These are phyloP conservation scores for Scenedesmus sp. DNA, from an alignment of 163 green algal species.

Conservation along the genomic window DNA sequence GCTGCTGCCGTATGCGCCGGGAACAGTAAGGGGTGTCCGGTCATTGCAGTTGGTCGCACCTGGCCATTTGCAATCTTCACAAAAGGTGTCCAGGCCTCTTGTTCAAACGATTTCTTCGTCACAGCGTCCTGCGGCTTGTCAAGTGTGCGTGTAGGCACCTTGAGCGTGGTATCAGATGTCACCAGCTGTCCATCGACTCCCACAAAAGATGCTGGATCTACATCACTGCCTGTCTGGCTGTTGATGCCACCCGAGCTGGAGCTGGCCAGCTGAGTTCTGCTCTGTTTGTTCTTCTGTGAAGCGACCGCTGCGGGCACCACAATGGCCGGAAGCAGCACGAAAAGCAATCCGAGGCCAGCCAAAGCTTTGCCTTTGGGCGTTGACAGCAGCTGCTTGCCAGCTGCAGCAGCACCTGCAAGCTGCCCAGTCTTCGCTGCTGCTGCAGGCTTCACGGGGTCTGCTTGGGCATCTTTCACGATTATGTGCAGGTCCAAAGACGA, in stretches of 20 bases:
- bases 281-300: constrained; percentile 20
- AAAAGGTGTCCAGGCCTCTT: constrained; percentile 16
- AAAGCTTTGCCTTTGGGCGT: constrained; percentile 28
- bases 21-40: background rate
- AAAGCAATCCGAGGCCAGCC: constrained; percentile 3
- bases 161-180: constrained; percentile 9
- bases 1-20: background rate
- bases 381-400: constrained; percentile 3
- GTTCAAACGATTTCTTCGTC: background rate
- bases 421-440: constrained; percentile 8
- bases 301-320: constrained; percentile 39
- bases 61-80: constrained; percentile 43
- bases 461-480: constrained; percentile 21
- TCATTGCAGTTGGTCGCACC: constrained; percentile 13
- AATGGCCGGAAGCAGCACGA: constrained; percentile 36
- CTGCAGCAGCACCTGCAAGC: constrained; percentile 6
- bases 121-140: background rate
- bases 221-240: background rate
- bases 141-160: constrained; percentile 34
- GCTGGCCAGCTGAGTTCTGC: background rate
- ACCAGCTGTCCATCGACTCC: constrained; percentile 1
- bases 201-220: constrained; percentile 26
- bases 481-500: constrained; percentile 27
- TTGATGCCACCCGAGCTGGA: background rate
- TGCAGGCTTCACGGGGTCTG: constrained; percentile 20